Evolutionary conservation across 2,329 filamentous ascomycete species (phyloP), one percentile per base, ranked within the genome.

Genomic region (Phyllosticta citribraziliensis): DNA sequence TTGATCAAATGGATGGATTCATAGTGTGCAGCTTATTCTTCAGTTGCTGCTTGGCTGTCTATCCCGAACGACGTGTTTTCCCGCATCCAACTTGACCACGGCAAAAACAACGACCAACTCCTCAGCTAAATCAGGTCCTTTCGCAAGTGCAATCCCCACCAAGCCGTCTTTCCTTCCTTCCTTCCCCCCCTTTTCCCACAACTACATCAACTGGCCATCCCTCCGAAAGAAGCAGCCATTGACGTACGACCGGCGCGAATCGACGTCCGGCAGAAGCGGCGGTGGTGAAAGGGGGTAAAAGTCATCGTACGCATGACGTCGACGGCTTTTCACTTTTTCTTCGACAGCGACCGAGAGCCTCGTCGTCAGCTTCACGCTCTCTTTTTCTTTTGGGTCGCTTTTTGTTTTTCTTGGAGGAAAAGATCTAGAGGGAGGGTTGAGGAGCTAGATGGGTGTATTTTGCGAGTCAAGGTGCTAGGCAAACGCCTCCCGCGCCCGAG

Each of bases 171-270:
- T 30, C 27, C 27, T 30, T 6, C 27, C 9, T 10, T 30, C 27
- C 27, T 30, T 30, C 8, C 27, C 27, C 8, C 6, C 27, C 27
- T 30, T 30, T 30, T 10, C 27, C 9, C 6, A 6, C 27, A 30
- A 30, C 33, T 47, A 62, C 25, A 62, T n/a, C 56, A 62, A 53
- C 19, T 58, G 56, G 11, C 56, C 61, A 25, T 62, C 61, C n/a
- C 61, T 58, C 27, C 61, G 25, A 47, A 62, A 62, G 19, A 62
- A 62, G 40, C 61, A 62, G 5, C 61, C 61, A 22, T 58, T 59
- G 19, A 62, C 61, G 25, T 58, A 62, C 24, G 56, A 58, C 17
- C 56, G 51, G 20, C 61, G 52, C 14, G 35, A 25, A 52, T 62
- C 61, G 22, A 59, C 57, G 8, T 47, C 40, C 4, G 17, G n/a